Percentiles rank a stretch among this genome's conserved stretches.
Conservation (phyloP, 208 protist species). For the Trypanosoma brucei region DNA sequence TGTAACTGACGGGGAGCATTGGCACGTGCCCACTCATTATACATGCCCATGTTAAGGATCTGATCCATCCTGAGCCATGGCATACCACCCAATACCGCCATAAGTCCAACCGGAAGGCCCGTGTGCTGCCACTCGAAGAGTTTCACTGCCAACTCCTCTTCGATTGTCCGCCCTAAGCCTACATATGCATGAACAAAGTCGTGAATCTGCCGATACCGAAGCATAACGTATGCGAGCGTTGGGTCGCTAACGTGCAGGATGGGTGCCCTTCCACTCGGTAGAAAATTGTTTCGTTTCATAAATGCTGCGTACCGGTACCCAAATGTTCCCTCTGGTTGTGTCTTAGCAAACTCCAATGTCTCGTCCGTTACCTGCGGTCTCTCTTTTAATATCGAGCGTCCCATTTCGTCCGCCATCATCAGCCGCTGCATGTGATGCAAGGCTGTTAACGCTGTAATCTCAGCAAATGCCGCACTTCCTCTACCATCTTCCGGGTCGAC, state of each 20-base stretch:
- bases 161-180: conserved; percentile 68
- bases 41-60: conserved; percentile 36
- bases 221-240: conserved; percentile 80
- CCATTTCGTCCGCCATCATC: conserved; percentile 76
- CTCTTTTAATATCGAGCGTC: conserved; percentile 55
- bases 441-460: conserved; percentile 56
- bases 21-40: conserved; percentile 50
- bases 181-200: conserved; percentile 73
- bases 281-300: conserved; percentile 80
- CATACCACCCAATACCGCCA: conserved; percentile 61
- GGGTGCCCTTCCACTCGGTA: conserved; percentile 54
- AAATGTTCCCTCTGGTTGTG: conserved; percentile 52
- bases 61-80: conserved; percentile 48
- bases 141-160: conserved; percentile 85
- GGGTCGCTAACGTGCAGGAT: conserved; percentile 66
- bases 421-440: conserved; percentile 61
- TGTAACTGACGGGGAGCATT: conserved; percentile 55
- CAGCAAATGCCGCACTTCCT: conserved; percentile 66
- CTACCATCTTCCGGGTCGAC: conserved; percentile 56
- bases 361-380: conserved; percentile 57
- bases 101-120: conserved; percentile 67
- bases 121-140: conserved; percentile 81
- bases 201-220: conserved; percentile 80
- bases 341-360: conserved; percentile 40
- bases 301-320: conserved; percentile 72